These are phyloP conservation scores for Botryotinia calthae DNA, from an alignment of 2,329 filamentous ascomycete species.

Conservation along the genomic window DNA sequence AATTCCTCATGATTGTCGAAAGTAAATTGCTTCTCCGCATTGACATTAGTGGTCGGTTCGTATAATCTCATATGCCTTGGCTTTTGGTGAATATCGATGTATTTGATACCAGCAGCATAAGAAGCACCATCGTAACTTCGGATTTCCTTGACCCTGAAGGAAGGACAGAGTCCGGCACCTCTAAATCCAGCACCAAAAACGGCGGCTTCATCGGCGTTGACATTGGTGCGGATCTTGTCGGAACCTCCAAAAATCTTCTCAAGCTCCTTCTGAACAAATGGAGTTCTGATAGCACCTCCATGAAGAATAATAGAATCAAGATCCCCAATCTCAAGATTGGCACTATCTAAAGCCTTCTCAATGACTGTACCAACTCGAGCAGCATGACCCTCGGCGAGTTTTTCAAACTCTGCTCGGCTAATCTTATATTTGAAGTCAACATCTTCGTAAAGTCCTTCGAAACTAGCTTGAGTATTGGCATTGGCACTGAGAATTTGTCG, in stretches of 20 bases:
- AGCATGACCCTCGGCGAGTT: constrained; percentile 65
- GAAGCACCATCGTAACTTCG: constrained; percentile 71
- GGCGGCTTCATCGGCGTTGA: constrained; percentile 95
- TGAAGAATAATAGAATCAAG: constrained; percentile 91
- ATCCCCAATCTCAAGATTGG: constrained; percentile 70
- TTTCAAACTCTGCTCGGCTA: constrained; percentile 75
- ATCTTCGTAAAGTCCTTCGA: constrained; percentile 89
- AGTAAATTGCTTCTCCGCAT: constrained; percentile 77
- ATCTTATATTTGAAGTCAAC: constrained; percentile 93
- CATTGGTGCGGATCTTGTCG: constrained; percentile 84
- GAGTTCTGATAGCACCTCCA: constrained; percentile 84
- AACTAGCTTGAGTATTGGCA: constrained; percentile 72
- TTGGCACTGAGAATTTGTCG: constrained; percentile 94
- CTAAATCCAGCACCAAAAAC: constrained; percentile 96
- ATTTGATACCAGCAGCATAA: constrained; percentile 75
- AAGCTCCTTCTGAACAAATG: constrained; percentile 88
- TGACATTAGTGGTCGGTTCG: constrained; percentile 71
- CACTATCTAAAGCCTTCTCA: constrained; percentile 68
- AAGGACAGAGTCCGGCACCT: constrained; percentile 85
- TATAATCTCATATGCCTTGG: constrained; percentile 79
- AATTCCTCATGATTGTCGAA: constrained; percentile 84
- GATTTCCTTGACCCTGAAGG: constrained; percentile 98
- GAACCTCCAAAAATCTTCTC: constrained; percentile 69
- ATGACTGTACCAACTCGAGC: constrained; percentile 68
- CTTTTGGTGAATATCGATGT: constrained; percentile 66